A percentile compares a stretch with the other conserved stretches of the same genome.
phyloP scores from a whole-genome alignment of 495 filamentous ascomycete species.

The Penicillium subrubescens region DNA sequence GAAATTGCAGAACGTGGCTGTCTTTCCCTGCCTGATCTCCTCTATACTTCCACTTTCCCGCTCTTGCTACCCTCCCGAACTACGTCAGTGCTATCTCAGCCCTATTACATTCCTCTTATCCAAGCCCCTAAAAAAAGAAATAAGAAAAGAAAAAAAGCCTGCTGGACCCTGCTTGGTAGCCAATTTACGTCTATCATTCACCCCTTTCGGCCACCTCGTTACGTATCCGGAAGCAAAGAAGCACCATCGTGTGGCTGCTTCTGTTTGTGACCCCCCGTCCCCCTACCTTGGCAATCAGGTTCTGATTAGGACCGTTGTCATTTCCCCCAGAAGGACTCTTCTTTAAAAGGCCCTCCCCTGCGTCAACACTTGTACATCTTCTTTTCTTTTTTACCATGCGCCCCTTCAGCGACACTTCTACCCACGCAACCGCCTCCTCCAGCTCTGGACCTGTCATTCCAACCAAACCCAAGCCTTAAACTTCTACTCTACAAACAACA shows the following conservation, averaged over 20 bases:
- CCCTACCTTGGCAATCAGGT: conserved; percentile 4
- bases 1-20: neutral
- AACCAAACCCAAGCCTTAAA: conserved; percentile 25
- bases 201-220: conserved; percentile 19
- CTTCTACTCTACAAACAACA: conserved; percentile 4
- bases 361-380: neutral
- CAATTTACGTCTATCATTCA: conserved; percentile 21
- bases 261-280: neutral
- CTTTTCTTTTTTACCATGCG: conserved; percentile 27
- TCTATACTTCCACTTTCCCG: neutral
- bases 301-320: conserved; percentile 1
- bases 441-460: conserved; percentile 22
- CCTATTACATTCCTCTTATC: conserved; percentile 14
- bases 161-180: neutral
- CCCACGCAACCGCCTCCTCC: conserved; percentile 35
- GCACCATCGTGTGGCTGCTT: neutral
- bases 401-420: conserved; percentile 37
- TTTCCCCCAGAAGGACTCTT: neutral
- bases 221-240: conserved; percentile 16
- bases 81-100: conserved; percentile 25
- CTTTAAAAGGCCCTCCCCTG: conserved; percentile 16
- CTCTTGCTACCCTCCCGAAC: neutral
- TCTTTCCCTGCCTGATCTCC: neutral
- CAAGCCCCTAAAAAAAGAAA: neutral
- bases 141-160: neutral